phyloP scores from a whole-genome alignment of 768 basidiomycete species.

The Polyporus arcularius region DNA sequence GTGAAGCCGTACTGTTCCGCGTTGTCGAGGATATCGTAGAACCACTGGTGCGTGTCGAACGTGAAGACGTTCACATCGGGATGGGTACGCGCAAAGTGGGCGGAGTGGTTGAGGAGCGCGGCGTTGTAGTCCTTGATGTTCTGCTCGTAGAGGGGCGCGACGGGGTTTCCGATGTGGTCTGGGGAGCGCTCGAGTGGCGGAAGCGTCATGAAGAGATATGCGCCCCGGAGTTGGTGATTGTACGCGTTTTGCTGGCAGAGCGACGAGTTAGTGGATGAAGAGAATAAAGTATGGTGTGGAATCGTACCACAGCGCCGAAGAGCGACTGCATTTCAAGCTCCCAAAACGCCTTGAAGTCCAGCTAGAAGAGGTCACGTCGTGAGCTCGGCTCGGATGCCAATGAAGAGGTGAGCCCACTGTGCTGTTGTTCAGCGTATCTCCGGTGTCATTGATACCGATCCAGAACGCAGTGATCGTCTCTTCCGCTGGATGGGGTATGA shows the following conservation, averaged over 20 bases:
- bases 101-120: background rate
- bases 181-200: background rate
- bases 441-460: constrained; percentile 8
- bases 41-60: constrained; percentile 55
- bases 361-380: constrained; percentile 30
- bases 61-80: constrained; percentile 34
- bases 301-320: constrained; percentile 49
- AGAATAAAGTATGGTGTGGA: background rate
- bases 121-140: constrained; percentile 9
- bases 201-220: constrained; percentile 6
- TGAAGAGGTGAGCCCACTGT: constrained; percentile 17
- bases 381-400: background rate
- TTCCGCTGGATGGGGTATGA: constrained; percentile 43
- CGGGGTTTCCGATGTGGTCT: constrained; percentile 11
- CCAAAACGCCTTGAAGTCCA: constrained; percentile 52
- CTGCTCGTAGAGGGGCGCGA: background rate
- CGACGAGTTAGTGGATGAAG: background rate
- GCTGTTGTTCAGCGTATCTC: constrained; percentile 31
- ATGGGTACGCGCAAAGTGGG: background rate
- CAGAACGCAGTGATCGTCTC: constrained; percentile 7
- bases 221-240: constrained; percentile 37
- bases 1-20: constrained; percentile 44
- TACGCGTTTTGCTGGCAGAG: constrained; percentile 39
- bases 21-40: constrained; percentile 45
- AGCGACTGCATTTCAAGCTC: constrained; percentile 48